Conservation (phyloP, 1,284 basidiomycete species). For the Sutorius eximius region DNA sequence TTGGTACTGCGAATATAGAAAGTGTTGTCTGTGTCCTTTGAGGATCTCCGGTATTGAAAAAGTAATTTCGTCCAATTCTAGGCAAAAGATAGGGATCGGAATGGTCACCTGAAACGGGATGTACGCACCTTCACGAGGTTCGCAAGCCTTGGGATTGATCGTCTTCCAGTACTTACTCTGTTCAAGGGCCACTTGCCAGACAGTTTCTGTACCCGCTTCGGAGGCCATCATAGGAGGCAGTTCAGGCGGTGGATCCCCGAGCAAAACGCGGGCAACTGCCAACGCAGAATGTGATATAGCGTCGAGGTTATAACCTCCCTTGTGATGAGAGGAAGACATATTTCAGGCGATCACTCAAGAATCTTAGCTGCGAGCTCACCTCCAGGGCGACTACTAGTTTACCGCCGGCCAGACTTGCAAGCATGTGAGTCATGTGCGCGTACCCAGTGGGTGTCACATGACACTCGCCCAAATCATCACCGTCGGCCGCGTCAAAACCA, state of each 20-base stretch:
- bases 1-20: slow-evolving; percentile 68
- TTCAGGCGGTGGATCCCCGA: slow-evolving; percentile 83
- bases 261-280: slow-evolving; percentile 81
- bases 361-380: slow-evolving; percentile 43
- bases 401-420: slow-evolving; percentile 87
- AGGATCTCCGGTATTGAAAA: slow-evolving; percentile 79
- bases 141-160: slow-evolving; percentile 74
- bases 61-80: slow-evolving; percentile 57
- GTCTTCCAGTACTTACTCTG: slow-evolving; percentile 92
- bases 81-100: slow-evolving; percentile 7
- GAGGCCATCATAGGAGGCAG: slow-evolving; percentile 71
- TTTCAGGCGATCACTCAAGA: slow-evolving; percentile 8
- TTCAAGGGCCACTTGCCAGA: slow-evolving; percentile 82
- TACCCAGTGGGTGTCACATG: slow-evolving; percentile 92
- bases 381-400: slow-evolving; percentile 92
- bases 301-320: slow-evolving; percentile 96
- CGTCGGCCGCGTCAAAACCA: slow-evolving; percentile 95
- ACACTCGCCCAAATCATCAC: slow-evolving; percentile 91
- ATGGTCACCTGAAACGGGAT: not conserved
- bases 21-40: slow-evolving; percentile 80
- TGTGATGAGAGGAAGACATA: not conserved
- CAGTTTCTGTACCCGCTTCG: slow-evolving; percentile 80
- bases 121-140: slow-evolving; percentile 69
- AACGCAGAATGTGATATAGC: slow-evolving; percentile 86
- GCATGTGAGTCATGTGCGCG: slow-evolving; percentile 98